Conservation (phyloP, 176 grass and related monocot species). For the Oryza meridionalis region DNA sequence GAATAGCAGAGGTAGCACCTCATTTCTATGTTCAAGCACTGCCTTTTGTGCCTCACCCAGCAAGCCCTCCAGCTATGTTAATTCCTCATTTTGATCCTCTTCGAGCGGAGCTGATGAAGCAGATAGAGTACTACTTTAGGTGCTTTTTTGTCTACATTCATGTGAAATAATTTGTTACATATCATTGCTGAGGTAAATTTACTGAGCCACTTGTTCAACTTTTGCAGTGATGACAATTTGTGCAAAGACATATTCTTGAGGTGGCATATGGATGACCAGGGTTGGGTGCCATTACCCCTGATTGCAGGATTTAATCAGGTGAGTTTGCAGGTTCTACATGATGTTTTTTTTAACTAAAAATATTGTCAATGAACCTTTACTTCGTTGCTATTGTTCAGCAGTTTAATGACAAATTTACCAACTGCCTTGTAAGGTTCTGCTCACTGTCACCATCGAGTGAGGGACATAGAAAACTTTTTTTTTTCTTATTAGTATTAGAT, state of each 20-base stretch:
- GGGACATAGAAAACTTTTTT: background rate
- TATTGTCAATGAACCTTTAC: background rate
- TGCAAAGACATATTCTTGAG: conserved; percentile 84
- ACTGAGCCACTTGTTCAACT: conserved; percentile 23
- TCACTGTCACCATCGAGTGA: background rate
- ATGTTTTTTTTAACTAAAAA: background rate
- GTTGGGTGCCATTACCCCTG: conserved; percentile 85
- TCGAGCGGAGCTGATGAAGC: conserved; percentile 44
- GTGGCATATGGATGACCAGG: conserved; percentile 82
- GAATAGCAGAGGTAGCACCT: conserved; percentile 55
- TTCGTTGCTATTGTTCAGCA: conserved; percentile 13
- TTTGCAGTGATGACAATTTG: conserved; percentile 80
- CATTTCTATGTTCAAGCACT: conserved; percentile 54
- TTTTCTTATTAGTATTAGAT: background rate
- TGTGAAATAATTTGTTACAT: background rate
- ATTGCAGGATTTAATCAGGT: conserved; percentile 80
- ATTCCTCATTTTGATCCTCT: conserved; percentile 51
- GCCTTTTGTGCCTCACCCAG: conserved; percentile 57
- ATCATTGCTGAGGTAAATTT: background rate
- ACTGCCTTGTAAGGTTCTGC: conserved; percentile 19
- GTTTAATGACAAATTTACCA: background rate
- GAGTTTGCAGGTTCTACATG: conserved; percentile 34
- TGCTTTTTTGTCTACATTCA: conserved; percentile 21
- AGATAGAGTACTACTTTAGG: conserved; percentile 99
- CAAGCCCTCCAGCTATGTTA: conserved; percentile 52